phyloP scores from a whole-genome alignment of 2,329 filamentous ascomycete genomes.

The Colletotrichum spaethianum region DNA sequence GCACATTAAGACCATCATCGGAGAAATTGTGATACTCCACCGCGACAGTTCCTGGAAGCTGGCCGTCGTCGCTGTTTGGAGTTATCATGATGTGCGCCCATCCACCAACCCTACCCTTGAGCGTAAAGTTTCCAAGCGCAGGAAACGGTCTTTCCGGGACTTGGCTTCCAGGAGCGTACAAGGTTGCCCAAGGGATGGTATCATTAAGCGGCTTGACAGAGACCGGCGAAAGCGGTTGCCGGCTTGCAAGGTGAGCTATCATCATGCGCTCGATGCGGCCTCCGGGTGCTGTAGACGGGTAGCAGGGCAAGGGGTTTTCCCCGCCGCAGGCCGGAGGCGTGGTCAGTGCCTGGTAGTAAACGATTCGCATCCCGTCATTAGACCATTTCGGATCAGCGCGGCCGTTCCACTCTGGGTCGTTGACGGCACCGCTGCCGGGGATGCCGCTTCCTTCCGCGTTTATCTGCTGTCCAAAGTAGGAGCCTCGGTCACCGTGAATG shows the following conservation, averaged over 20 bases:
- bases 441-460: constrained; percentile 51
- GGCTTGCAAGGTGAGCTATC: constrained; percentile 53
- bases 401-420: constrained; percentile 60
- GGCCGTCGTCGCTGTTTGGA: background rate
- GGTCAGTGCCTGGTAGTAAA: constrained; percentile 55
- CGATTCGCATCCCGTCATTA: constrained; percentile 55
- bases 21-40: constrained; percentile 55
- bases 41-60: constrained; percentile 46
- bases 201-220: constrained; percentile 15
- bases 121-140: constrained; percentile 41
- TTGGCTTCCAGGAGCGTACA: constrained; percentile 14
- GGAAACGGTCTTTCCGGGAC: background rate
- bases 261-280: constrained; percentile 55
- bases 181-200: constrained; percentile 20
- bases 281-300: constrained; percentile 53
- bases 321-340: constrained; percentile 57
- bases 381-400: constrained; percentile 57
- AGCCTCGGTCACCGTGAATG: constrained; percentile 55
- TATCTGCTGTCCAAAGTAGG: constrained; percentile 57
- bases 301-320: constrained; percentile 55
- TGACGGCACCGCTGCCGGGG: constrained; percentile 48
- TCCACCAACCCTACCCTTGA: constrained; percentile 41
- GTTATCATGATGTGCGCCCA: constrained; percentile 44
- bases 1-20: constrained; percentile 50
- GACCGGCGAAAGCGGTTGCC: constrained; percentile 47